A percentile compares a stretch with the other conserved stretches of the same genome.
phyloP scores from a whole-genome alignment of 495 filamentous ascomycete genomes.

The Trypethelium eluteriae region DNA sequence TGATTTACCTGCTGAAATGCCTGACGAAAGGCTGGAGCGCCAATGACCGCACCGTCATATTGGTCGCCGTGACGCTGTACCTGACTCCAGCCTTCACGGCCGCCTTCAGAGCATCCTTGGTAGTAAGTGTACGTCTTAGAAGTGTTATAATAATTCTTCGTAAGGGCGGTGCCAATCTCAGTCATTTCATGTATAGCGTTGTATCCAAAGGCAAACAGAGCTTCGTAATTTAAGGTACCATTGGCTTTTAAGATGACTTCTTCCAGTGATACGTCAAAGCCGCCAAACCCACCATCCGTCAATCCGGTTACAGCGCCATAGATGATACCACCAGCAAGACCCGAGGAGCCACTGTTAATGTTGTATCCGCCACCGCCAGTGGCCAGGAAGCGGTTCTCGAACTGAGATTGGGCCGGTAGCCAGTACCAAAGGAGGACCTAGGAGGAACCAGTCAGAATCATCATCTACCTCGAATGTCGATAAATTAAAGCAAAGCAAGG shows the following conservation, averaged over 20 bases:
- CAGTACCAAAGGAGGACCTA: conserved; percentile 34
- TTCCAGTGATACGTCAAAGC: conserved; percentile 36
- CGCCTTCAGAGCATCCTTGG: conserved; percentile 48
- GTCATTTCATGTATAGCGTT: conserved; percentile 36
- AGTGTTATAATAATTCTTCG: conserved; percentile 33
- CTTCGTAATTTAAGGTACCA: conserved; percentile 40
- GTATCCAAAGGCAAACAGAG: conserved; percentile 45
- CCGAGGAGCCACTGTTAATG: conserved; percentile 38
- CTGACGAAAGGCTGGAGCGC: conserved; percentile 48
- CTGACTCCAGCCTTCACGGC: conserved; percentile 47
- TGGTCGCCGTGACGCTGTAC: conserved; percentile 44
- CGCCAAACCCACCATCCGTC: conserved; percentile 46
- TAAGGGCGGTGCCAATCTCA: conserved; percentile 37
- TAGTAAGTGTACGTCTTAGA: conserved; percentile 47
- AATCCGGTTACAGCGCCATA: conserved; percentile 41
- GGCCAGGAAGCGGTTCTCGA: conserved; percentile 40
- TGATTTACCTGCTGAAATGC: conserved; percentile 47
- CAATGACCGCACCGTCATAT: conserved; percentile 45
- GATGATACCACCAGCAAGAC: conserved; percentile 37
- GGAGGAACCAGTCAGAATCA: too few relatives aligned
- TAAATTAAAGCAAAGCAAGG: not conserved
- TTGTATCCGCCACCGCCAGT: conserved; percentile 43
- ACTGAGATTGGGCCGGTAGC: conserved; percentile 37
- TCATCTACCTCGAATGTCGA: not conserved
- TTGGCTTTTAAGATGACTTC: conserved; percentile 37